phyloP scores from a whole-genome alignment of 2,329 filamentous ascomycete genomes.

The Parastagonospora nodorum region DNA sequence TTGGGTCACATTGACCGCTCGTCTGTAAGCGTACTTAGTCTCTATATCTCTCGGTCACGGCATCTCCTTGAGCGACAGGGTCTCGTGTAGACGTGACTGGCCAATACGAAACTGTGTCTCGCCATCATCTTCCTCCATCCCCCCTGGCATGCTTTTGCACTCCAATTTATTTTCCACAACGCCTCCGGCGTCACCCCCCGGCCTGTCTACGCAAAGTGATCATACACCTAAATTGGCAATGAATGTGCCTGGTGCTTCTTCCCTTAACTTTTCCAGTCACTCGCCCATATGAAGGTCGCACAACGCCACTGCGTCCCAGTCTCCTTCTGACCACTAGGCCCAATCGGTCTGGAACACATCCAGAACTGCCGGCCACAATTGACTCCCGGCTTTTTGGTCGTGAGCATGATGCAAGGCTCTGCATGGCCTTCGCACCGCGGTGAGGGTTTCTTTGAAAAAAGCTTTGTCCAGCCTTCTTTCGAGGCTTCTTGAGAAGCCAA shows the following conservation, averaged over 20 bases:
- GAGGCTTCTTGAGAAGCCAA: constrained; percentile 59
- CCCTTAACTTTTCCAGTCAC: constrained; percentile 59
- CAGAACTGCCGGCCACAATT: constrained; percentile 74
- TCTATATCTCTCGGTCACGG: no score
- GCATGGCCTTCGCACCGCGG: constrained; percentile 83
- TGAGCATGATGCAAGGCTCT: constrained; percentile 81
- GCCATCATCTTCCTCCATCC: no score
- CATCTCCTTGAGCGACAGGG: no score
- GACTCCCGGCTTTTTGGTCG: constrained; percentile 86
- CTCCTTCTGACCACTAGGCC: constrained; percentile 84
- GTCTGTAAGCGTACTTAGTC: no score
- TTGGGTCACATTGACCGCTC: no score
- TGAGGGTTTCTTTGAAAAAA: constrained; percentile 74
- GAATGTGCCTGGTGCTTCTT: neutral
- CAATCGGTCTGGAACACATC: constrained; percentile 74
- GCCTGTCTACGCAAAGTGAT: neutral
- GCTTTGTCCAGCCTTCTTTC: constrained; percentile 84
- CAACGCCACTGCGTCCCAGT: constrained; percentile 86
- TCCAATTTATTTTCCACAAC: neutral
- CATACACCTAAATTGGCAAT: neutral
- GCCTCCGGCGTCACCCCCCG: no score
- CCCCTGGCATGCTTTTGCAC: neutral
- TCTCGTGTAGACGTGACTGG: no score
- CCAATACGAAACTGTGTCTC: no score
- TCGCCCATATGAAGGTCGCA: constrained; percentile 76